Conservation (phyloP, 2,329 filamentous ascomycete species). For the Cercospora sesami region DNA sequence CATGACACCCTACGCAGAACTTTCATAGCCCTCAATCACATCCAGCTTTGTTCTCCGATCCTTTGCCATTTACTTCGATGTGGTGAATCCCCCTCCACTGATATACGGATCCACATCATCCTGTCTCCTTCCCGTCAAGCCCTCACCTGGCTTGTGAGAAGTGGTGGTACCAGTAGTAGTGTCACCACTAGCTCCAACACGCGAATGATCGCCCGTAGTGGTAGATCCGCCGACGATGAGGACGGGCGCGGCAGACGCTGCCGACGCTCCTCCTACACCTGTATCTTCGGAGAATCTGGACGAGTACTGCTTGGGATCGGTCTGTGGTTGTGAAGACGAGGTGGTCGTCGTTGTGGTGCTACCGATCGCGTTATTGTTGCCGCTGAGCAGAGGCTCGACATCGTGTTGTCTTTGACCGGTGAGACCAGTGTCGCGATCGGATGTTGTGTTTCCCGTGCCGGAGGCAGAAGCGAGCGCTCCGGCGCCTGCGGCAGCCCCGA, state of each 20-base stretch:
- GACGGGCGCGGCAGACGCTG: constrained; percentile 31
- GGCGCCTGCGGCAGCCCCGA: not conserved
- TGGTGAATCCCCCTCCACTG: not conserved
- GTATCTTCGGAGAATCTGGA: not conserved
- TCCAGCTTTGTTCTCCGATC: no score
- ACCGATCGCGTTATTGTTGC: constrained; percentile 1
- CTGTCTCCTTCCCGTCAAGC: constrained; percentile 7
- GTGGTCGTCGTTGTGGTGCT: not conserved
- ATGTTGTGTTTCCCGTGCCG: not conserved
- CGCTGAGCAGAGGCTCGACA: constrained; percentile 2
- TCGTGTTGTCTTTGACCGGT: constrained; percentile 5
- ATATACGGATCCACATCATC: constrained; percentile 12
- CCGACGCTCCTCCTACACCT: constrained; percentile 38
- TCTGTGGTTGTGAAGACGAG: not conserved
- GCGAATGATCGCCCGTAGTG: not conserved
- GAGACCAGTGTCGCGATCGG: not conserved
- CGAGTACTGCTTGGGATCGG: not conserved
- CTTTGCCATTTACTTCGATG: no score
- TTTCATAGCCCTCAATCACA: no score
- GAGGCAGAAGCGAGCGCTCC: not conserved
- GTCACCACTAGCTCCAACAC: not conserved
- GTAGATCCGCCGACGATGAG: not conserved
- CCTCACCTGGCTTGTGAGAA: not conserved
- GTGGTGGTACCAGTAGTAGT: not conserved
- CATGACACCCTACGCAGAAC: no score